Evolutionary conservation across 495 filamentous ascomycete genomes (phyloP), one percentile per base, ranked within the genome.

Genomic region (Aspergillus taichungensis): DNA sequence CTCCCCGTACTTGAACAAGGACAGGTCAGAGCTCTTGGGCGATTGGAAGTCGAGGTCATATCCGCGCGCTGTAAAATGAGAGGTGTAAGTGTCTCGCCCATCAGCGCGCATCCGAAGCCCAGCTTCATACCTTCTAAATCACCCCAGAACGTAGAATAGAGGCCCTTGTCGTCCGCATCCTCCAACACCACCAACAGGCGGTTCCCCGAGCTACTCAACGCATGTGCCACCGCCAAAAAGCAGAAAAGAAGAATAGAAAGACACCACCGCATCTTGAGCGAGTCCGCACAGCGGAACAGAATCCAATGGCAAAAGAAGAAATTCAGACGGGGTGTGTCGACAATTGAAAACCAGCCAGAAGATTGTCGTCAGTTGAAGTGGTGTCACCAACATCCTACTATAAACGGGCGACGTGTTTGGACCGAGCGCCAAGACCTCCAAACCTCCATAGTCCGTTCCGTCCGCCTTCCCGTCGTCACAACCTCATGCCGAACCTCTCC

Each of bases 121-220:
- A 35, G 54, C 67, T 49, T 49, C 42, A 39, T 66, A 95, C 92
- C 76, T 72, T 85, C 74, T 37, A 98, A 67, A 65, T 94, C 88
- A 3, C 67, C 75, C 63, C 90, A 80, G 59, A 96, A 88, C 54
- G 78, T 82, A 37, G 85, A 86, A 65, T 92, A 98, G 46, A 71
- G 74, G 40, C 73, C 74, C 70, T 87, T 87, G 55, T 94, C 87
- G 31, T 74, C 72, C 43, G 75, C 67, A 48, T 96, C 88, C 57
- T 98, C 92, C 35, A 92, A 62, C 37, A 97, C 78, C 28, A 92
- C 90, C 55, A 97, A 68, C 63, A 98, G 65, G 61, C 89, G 79
- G 63, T 74, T 80, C 39, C 90, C 92, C 43, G 77, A 82, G 49
- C 78, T 83, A 71, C 89, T 94, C 56, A 88, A 62, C 34, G 88